These are phyloP conservation scores for Novymonas esmeraldas DNA, from an alignment of 208 protist genomes.

Conservation along the genomic window DNA sequence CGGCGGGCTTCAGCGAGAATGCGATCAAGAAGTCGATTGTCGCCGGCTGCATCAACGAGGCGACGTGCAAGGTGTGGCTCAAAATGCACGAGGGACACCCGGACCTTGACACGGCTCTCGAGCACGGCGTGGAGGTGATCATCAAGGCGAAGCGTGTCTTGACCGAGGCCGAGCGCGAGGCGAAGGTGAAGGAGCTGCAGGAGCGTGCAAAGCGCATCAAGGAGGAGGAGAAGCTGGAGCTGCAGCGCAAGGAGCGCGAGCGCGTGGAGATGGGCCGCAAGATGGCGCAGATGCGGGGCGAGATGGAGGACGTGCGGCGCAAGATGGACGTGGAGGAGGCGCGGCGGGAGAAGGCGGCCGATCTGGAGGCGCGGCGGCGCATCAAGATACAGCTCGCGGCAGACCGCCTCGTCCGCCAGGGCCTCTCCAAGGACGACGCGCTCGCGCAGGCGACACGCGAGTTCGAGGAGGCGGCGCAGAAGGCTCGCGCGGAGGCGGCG, in stretches of 20 bases:
- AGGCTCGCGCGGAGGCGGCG: slow-evolving; percentile 40
- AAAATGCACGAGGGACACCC: slow-evolving; percentile 82
- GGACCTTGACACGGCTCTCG: slow-evolving; percentile 82
- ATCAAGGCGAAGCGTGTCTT: slow-evolving; percentile 68
- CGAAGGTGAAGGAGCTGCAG: slow-evolving; percentile 73
- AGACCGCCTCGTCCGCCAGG: slow-evolving; percentile 71
- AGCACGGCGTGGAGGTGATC: slow-evolving; percentile 63
- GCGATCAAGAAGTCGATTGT: slow-evolving; percentile 91
- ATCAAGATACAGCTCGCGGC: slow-evolving; percentile 71
- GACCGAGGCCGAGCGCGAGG: slow-evolving; percentile 72
- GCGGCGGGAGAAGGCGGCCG: slow-evolving; percentile 54
- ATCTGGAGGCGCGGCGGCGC: slow-evolving; percentile 51
- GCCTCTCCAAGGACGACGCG: slow-evolving; percentile 59
- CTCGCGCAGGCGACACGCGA: slow-evolving; percentile 42
- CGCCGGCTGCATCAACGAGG: slow-evolving; percentile 77
- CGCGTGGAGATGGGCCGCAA: slow-evolving; percentile 68
- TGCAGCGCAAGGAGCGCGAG: slow-evolving; percentile 56
- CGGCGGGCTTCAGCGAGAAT: slow-evolving; percentile 80
- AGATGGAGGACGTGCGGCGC: slow-evolving; percentile 53
- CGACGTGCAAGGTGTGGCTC: slow-evolving; percentile 85
- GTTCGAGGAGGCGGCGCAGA: slow-evolving; percentile 42
- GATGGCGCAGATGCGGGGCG: slow-evolving; percentile 51
- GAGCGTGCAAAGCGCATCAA: slow-evolving; percentile 56
- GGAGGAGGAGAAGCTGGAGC: slow-evolving; percentile 51
- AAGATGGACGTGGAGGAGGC: slow-evolving; percentile 54